Conservation (phyloP, 106 monocot species). For the Triglochin maritima region DNA sequence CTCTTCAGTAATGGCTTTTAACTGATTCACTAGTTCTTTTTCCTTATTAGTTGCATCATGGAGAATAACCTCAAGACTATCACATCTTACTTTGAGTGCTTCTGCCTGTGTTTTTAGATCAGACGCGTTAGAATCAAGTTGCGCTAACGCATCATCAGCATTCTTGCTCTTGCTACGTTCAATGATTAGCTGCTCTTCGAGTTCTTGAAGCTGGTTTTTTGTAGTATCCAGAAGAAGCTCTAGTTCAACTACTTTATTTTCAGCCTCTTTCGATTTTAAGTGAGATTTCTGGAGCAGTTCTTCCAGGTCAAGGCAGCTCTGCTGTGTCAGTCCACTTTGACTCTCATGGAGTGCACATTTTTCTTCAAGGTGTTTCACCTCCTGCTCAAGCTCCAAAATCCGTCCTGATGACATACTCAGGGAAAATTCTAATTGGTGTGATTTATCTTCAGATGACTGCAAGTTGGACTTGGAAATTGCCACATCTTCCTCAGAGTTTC, state of each 20-base stretch:
- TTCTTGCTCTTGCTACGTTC: slow-evolving; percentile 5
- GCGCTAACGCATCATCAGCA: slow-evolving; percentile 1
- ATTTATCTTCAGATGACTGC: slow-evolving; percentile 41
- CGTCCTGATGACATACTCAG: slow-evolving; percentile 23
- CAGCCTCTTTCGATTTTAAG: slow-evolving; percentile 38
- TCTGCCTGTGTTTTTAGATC: slow-evolving; percentile 10
- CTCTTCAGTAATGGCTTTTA: slow-evolving; percentile 5
- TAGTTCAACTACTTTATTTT: slow-evolving; percentile 38
- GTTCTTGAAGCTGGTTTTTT: slow-evolving; percentile 10
- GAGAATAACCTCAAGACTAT: slow-evolving; percentile 6
- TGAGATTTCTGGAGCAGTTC: slow-evolving; percentile 33
- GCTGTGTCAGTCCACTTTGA: slow-evolving; percentile 10
- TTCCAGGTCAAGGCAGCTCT: slow-evolving; percentile 42
- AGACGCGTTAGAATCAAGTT: background rate
- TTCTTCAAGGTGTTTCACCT: slow-evolving; percentile 40
- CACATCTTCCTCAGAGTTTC: slow-evolving; percentile 30
- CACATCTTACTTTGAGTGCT: slow-evolving; percentile 11
- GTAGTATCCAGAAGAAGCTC: slow-evolving; percentile 41
- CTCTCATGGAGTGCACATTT: slow-evolving; percentile 32
- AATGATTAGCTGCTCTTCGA: slow-evolving; percentile 15
- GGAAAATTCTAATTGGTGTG: slow-evolving; percentile 54
- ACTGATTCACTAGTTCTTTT: slow-evolving; percentile 5
- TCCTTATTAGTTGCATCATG: slow-evolving; percentile 14
- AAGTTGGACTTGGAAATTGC: slow-evolving; percentile 22
- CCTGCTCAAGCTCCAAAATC: slow-evolving; percentile 34